These are phyloP conservation scores for Penicillium sp. DNA, from an alignment of 2,329 filamentous ascomycete genomes.

Conservation along the genomic window DNA sequence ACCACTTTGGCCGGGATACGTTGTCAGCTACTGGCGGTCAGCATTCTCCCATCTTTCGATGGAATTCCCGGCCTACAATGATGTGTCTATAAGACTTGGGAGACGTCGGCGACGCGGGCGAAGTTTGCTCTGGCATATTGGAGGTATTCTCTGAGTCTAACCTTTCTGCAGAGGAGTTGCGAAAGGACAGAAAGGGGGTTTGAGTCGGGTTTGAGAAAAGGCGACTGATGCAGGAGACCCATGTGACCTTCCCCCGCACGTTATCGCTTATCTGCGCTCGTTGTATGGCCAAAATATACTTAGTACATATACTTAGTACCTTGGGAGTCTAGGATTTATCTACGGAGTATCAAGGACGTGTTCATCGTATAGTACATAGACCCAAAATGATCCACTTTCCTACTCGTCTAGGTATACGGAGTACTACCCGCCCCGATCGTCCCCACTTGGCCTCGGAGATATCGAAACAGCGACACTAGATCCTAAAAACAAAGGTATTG, in stretches of 20 bases:
- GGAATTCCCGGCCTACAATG: slow-evolving; percentile 23
- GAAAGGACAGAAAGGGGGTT: neutral
- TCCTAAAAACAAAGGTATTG: too few species aligned
- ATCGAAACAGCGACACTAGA: neutral
- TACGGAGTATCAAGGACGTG: neutral
- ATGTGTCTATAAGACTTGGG: slow-evolving; percentile 32
- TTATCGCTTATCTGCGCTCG: slow-evolving; percentile 22
- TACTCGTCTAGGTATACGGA: neutral
- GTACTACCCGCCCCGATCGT: neutral
- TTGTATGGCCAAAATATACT: neutral
- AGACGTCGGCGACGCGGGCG: slow-evolving; percentile 20
- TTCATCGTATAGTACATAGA: neutral
- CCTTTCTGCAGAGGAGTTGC: slow-evolving; percentile 14
- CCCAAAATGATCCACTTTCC: neutral
- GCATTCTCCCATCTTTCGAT: neutral
- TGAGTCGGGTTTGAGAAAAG: slow-evolving; percentile 1
- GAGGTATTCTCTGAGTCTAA: slow-evolving; percentile 19
- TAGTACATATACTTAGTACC: neutral
- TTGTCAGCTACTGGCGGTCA: slow-evolving; percentile 52
- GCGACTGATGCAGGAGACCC: slow-evolving; percentile 11
- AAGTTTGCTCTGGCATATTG: slow-evolving; percentile 17
- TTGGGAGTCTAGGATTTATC: neutral
- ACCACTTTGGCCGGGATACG: slow-evolving; percentile 89
- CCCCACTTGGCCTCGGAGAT: slow-evolving; percentile 17
- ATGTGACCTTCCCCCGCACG: slow-evolving; percentile 33